phyloP scores from a whole-genome alignment of 768 basidiomycete species.

The Floccularia luteovirens region DNA sequence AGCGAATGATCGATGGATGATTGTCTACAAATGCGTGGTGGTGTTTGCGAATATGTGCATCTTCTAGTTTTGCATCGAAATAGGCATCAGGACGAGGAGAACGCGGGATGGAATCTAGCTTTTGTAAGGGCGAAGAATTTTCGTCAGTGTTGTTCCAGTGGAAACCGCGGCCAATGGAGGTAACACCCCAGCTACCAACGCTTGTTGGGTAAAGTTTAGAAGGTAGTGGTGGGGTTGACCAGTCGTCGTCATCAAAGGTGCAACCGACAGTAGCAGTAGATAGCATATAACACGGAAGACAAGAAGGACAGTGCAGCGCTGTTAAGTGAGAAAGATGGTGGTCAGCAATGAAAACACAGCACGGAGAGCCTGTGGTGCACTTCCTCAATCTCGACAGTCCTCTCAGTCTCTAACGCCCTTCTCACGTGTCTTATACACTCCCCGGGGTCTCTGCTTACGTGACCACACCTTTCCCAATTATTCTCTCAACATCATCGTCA shows the following conservation, averaged over 20 bases:
- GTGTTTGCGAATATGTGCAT: slow-evolving; percentile 28
- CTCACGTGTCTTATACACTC: too few species aligned
- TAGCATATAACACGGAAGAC: slow-evolving; percentile 38
- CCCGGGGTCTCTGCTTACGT: slow-evolving; percentile 7
- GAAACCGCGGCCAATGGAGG: slow-evolving; percentile 77
- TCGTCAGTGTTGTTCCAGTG: slow-evolving; percentile 51
- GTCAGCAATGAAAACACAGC: not conserved
- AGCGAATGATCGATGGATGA: slow-evolving; percentile 18
- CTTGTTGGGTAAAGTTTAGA: slow-evolving; percentile 54
- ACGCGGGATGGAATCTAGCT: slow-evolving; percentile 10
- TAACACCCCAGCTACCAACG: slow-evolving; percentile 80
- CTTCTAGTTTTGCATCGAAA: slow-evolving; percentile 8
- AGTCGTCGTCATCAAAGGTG: slow-evolving; percentile 65
- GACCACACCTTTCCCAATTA: not conserved
- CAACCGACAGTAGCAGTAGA: slow-evolving; percentile 52
- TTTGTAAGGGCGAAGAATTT: slow-evolving; percentile 10
- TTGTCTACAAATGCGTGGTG: slow-evolving; percentile 24
- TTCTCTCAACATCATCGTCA: slow-evolving; percentile 14
- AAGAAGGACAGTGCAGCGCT: too few species aligned
- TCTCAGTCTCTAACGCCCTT: too few species aligned
- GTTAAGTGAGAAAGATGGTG: not conserved
- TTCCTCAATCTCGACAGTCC: too few species aligned
- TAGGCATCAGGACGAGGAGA: slow-evolving; percentile 12
- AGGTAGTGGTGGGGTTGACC: slow-evolving; percentile 45
- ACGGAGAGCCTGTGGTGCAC: not conserved